Evolutionary conservation across 148 eudicot genomes (phyloP).

Genomic region (Tetragonia tetragonoides): DNA sequence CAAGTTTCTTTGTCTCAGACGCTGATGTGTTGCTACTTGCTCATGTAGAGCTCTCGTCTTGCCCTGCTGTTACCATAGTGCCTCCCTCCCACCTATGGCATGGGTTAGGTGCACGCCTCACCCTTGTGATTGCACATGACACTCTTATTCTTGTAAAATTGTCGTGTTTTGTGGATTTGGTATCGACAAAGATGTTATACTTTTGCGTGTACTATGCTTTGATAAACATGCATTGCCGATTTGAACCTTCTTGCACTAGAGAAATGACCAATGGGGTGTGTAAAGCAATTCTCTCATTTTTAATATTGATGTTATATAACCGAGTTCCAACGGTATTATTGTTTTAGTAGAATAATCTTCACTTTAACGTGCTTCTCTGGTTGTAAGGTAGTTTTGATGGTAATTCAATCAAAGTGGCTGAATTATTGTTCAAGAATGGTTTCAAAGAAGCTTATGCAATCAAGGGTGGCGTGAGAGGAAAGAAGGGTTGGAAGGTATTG

Average conservation of each 20-base stretch:
- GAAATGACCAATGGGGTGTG: background rate
- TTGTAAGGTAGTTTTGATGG: conserved; percentile 98
- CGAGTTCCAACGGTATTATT: background rate
- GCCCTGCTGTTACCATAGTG: background rate
- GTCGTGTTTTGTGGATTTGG: no score
- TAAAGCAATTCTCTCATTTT: background rate
- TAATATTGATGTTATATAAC: no score
- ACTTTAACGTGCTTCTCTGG: conserved; percentile 22
- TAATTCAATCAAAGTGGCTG: conserved; percentile 84
- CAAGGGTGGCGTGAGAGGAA: conserved; percentile 85
- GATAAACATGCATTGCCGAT: no score
- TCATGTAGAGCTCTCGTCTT: background rate
- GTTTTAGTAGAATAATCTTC: background rate
- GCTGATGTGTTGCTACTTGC: background rate
- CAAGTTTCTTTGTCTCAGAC: background rate
- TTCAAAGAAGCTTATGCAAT: conserved; percentile 89
- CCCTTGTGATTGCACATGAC: no score
- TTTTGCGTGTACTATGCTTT: no score
- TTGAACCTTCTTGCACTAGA: background rate
- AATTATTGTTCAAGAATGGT: conserved; percentile 75
- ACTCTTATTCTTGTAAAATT: no score
- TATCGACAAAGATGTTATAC: no score
- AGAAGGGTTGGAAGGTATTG: conserved; percentile 84
- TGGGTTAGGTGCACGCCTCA: no score
- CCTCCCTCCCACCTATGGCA: no score